These are phyloP conservation scores for Kentomonas sorsogonicus DNA, from an alignment of 208 protist genomes.

Conservation along the genomic window DNA sequence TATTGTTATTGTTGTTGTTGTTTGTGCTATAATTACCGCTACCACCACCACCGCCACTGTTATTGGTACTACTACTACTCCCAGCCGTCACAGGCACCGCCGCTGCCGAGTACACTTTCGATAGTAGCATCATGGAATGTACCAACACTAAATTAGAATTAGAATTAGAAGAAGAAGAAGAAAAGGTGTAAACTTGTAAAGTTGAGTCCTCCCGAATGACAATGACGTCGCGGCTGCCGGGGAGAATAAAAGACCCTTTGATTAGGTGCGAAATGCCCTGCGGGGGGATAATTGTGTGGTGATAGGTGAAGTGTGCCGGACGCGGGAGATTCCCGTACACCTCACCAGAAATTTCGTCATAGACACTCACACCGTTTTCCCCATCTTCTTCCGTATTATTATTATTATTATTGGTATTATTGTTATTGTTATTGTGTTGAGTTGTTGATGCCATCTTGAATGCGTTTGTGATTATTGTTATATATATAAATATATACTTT, in stretches of 20 bases:
- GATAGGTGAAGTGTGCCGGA: slow-evolving; percentile 44
- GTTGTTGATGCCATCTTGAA: too few species aligned
- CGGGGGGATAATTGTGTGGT: slow-evolving; percentile 78
- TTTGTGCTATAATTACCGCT: slow-evolving; percentile 37
- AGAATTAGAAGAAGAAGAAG: too few species aligned
- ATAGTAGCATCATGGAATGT: slow-evolving; percentile 82
- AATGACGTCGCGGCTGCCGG: slow-evolving; percentile 55
- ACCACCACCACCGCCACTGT: neutral
- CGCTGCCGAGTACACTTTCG: slow-evolving; percentile 46
- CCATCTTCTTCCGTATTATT: neutral
- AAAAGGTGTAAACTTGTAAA: too few species aligned
- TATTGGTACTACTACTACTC: slow-evolving; percentile 9
- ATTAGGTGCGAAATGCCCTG: slow-evolving; percentile 66
- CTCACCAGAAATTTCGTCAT: neutral
- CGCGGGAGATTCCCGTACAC: slow-evolving; percentile 6
- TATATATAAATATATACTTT: neutral
- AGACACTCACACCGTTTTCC: neutral
- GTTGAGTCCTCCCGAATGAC: slow-evolving; percentile 54
- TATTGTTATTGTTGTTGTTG: slow-evolving; percentile 17
- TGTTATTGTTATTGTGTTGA: too few species aligned
- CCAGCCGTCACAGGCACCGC: too few species aligned
- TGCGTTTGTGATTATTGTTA: too few species aligned
- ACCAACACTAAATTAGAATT: too few species aligned
- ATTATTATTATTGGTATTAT: too few species aligned
- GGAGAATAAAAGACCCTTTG: slow-evolving; percentile 71